A percentile compares a stretch with the other conserved stretches of the same genome.
Evolutionary conservation across 1,284 basidiomycete species (phyloP).

Genomic region (Chalciporus sp.): DNA sequence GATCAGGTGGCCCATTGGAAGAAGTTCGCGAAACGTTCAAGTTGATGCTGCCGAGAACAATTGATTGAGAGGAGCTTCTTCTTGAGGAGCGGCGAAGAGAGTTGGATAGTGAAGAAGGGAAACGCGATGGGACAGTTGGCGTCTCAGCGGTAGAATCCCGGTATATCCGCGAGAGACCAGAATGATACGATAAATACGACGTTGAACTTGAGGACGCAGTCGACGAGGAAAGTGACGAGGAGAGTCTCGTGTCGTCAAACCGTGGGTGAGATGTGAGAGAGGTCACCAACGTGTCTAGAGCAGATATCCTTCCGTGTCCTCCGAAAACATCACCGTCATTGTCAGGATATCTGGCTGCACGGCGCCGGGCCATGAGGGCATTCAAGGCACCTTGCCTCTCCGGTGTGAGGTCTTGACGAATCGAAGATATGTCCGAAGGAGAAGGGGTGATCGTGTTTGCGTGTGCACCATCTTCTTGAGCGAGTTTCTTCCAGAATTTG

Average conservation of each 20-base stretch:
- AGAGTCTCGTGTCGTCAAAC: constrained; percentile 13
- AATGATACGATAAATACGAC: constrained; percentile 20
- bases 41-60: constrained; percentile 30
- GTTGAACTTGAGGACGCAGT: constrained; percentile 29
- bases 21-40: constrained; percentile 27
- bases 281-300: constrained; percentile 23
- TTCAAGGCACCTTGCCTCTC: constrained; percentile 44
- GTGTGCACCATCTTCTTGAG: constrained; percentile 38
- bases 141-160: constrained; percentile 18
- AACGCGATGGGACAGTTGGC: constrained; percentile 20
- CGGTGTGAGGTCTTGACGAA: constrained; percentile 42
- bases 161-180: constrained; percentile 9
- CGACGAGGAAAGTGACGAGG: constrained; percentile 25
- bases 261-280: constrained; percentile 32
- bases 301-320: constrained; percentile 15
- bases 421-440: constrained; percentile 52
- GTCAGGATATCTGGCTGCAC: constrained; percentile 12
- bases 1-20: constrained; percentile 18
- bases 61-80: constrained; percentile 22
- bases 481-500: constrained; percentile 51
- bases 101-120: constrained; percentile 15
- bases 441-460: constrained; percentile 48
- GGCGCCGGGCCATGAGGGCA: constrained; percentile 36
- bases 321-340: constrained; percentile 30
- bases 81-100: constrained; percentile 25